Evolutionary conservation across 2,329 filamentous ascomycete species (phyloP).

Genomic region (Penicillium sp.): DNA sequence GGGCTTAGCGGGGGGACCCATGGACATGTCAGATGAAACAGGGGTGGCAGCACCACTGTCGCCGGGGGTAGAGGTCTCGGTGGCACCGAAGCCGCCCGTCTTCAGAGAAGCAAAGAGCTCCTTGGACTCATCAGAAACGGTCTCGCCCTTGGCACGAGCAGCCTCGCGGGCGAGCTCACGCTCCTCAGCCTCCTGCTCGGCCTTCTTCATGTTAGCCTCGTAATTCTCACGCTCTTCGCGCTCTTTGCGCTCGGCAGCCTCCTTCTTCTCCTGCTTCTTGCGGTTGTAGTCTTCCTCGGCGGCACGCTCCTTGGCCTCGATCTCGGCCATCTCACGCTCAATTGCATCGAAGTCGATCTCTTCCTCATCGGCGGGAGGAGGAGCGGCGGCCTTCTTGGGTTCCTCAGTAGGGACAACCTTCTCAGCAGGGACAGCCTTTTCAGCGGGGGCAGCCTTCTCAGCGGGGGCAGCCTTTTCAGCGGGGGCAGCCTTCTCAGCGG

Average conservation of each 20-base stretch:
- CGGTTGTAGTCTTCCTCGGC: constrained; percentile 56
- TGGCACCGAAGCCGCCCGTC: constrained; percentile 38
- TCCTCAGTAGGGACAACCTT: constrained; percentile 19
- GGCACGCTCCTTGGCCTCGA: constrained; percentile 47
- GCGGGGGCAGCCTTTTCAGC: too few species aligned
- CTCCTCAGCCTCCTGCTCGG: constrained; percentile 49
- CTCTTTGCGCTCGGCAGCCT: constrained; percentile 46
- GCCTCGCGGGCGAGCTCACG: constrained; percentile 44
- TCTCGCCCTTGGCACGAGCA: constrained; percentile 36
- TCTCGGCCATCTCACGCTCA: constrained; percentile 47
- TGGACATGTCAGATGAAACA: constrained; percentile 44
- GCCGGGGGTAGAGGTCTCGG: constrained; percentile 40
- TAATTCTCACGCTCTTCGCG: constrained; percentile 46
- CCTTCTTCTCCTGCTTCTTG: constrained; percentile 76
- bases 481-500: too few species aligned
- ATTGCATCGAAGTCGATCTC: constrained; percentile 49
- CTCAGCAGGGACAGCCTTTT: too few species aligned
- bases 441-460: constrained; percentile 2
- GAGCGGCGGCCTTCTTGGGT: constrained; percentile 25
- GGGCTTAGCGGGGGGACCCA: constrained; percentile 54
- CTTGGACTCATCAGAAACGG: constrained; percentile 33
- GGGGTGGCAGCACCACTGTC: constrained; percentile 49
- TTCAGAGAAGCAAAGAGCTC: constrained; percentile 46
- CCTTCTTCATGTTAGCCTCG: constrained; percentile 49
- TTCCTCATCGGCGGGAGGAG: constrained; percentile 34